Percentiles rank a stretch among this genome's conserved stretches.
Evolutionary conservation across 2,329 filamentous ascomycete species (phyloP).

Genomic region (Colletotrichum gloeosporioides): DNA sequence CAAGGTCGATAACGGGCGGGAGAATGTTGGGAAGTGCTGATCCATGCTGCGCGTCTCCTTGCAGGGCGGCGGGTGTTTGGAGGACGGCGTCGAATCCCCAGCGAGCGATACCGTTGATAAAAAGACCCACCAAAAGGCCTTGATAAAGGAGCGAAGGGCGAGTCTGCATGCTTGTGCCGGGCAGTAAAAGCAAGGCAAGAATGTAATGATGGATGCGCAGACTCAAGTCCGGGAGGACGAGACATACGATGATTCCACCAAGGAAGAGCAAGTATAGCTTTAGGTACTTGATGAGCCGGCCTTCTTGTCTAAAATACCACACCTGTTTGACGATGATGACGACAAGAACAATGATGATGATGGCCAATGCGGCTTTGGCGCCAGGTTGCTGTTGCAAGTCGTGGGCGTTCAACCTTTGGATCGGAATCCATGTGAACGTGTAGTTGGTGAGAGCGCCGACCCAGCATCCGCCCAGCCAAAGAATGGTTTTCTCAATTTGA

Average conservation of each 20-base stretch:
- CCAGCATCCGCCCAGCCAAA: constrained; percentile 92
- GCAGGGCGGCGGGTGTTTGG: constrained; percentile 77
- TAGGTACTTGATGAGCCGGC: constrained; percentile 78
- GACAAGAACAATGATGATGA: constrained; percentile 76
- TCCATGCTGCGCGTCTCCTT: constrained; percentile 69
- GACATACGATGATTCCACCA: constrained; percentile 69
- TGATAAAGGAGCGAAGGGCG: constrained; percentile 86
- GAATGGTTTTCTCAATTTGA: constrained; percentile 86
- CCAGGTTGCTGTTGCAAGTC: constrained; percentile 91
- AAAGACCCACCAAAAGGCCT: constrained; percentile 86
- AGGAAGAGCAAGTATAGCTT: constrained; percentile 77
- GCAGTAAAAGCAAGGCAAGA: constrained; percentile 82
- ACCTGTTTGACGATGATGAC: constrained; percentile 76
- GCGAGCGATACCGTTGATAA: constrained; percentile 90
- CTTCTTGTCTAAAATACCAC: constrained; percentile 86
- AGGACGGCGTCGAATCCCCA: constrained; percentile 94
- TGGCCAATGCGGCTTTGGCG: constrained; percentile 79
- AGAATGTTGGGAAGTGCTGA: constrained; percentile 64
- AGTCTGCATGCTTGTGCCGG: constrained; percentile 88
- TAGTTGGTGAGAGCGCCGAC: constrained; percentile 93
- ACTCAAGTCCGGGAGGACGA: constrained; percentile 77
- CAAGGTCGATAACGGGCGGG: constrained; percentile 51
- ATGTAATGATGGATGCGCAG: constrained; percentile 97
- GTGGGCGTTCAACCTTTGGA: constrained; percentile 87
- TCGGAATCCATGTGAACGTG: constrained; percentile 92